Evolutionary conservation across 768 basidiomycete species (phyloP), one percentile per base, ranked within the genome.

Genomic region (Trametes punicea): DNA sequence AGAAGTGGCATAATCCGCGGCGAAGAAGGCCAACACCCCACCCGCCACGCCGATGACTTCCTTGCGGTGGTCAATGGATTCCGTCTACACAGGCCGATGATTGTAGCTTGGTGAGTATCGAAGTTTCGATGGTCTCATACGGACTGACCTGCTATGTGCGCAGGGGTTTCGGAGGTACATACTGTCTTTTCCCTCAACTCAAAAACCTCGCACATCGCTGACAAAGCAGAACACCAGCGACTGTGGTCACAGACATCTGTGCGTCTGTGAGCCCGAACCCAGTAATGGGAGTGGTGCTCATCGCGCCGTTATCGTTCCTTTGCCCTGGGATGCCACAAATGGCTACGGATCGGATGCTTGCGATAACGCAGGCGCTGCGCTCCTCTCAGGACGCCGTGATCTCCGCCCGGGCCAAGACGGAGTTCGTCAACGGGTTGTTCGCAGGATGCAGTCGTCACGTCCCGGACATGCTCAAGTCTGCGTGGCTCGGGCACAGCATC

Each of bases 41-140:
- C 34, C 9, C 33, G 51, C 38, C 61, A 57, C 23, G 65, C 67
- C 5, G 59, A 61, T 13, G 67, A 68, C 46, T 68, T 60, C 38
- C 15, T 16, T 5, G 62, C 64, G 26, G 64, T 68, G 10, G n/a
- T 54, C 2, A 16, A 44, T 2, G 62, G 58, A 15, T 68, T 66
- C 45, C 33, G 53, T n/a, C 31, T 68, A 18, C 60, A 49, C 21
- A 61, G 57, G 30, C 60, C 62, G 15, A 48, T 66, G 27, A 23
- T 59, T 10, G 54, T 61, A n/a, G 64, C 60, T 9, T 68, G 65
- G 67, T 65, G n/a, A 21, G 64, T 50, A 6, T 46, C 16, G 3
- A 6, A 8, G 18, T 10, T 23, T 26, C 38, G 11, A 6, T 18
- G 8, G 4, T 27, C n/a, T 33, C 34, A 39, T 6, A 25, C 16